Evolutionary conservation across 371 early-diverging fungal species (phyloP), one percentile per base, ranked within the genome.

Genomic region (Mortierella sp.): DNA sequence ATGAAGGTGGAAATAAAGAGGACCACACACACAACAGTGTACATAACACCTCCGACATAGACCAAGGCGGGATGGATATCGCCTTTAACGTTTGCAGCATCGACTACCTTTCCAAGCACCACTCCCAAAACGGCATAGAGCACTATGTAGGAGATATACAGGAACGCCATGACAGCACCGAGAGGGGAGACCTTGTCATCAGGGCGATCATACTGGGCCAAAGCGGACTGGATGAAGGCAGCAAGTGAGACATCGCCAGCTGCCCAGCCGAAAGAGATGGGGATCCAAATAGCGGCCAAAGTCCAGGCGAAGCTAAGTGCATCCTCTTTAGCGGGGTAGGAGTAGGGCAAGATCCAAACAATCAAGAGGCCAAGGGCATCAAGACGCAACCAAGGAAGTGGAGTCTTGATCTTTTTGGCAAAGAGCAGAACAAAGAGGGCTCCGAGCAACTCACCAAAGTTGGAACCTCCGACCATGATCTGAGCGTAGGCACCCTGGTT

Each of bases 231-330:
- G 57, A 88, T 83, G 65, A 85, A 88, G 13, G 88, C 88, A 24
- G 85, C 84, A 5, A 88, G 79, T 3, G 87, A 84, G 52, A 87
- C 86, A 74, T 88, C 88, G 47, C 88, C 88, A n/a, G 86, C 83
- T 36, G 87, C 85, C 88, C 88, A 88, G 47, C 88, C 88, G 36
- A 85, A 73, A 10, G 88, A 88, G 61, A 88, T 76, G 11, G 80
- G 70, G 33, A 85, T 67, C 77, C 85, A 77, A 50, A 87, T 72
- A 15, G 86, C 84, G 28, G 86, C 83, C 65, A 86, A 63, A n/a
- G 70, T 74, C 86, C 87, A 87, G 48, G 80, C 84, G 19, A 24
- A 83, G 41, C 9, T 8, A 16, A 84, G 80, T 0, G 83, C 52
- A 0, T 80, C 38, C 11, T 24, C 65, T 0, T 65, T 65, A 1